These are phyloP conservation scores for Lepiota venenata DNA, from an alignment of 768 basidiomycete genomes.

Conservation along the genomic window DNA sequence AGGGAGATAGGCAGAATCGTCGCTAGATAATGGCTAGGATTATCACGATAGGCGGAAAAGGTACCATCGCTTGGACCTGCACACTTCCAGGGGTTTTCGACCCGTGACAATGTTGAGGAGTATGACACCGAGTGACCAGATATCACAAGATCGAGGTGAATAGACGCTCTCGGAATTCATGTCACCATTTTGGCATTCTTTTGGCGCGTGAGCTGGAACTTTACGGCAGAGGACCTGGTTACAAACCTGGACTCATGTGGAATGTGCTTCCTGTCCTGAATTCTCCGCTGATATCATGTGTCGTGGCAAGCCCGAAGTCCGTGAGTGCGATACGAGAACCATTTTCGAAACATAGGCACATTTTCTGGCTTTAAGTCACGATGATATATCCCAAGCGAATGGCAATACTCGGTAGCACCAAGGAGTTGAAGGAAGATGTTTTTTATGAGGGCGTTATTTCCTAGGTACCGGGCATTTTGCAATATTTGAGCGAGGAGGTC, in stretches of 20 bases:
- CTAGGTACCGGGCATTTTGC: constrained; percentile 73
- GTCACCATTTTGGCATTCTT: constrained; percentile 86
- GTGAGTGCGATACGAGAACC: constrained; percentile 82
- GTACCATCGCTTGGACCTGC: constrained; percentile 81
- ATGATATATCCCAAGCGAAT: constrained; percentile 89
- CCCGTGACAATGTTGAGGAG: constrained; percentile 94
- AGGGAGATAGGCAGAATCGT: constrained; percentile 79
- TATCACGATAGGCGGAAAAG: constrained; percentile 82
- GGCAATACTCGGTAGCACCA: constrained; percentile 92
- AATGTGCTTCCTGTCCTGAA: constrained; percentile 97
- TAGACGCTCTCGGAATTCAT: constrained; percentile 65
- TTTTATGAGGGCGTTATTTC: constrained; percentile 81
- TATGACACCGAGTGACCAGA: constrained; percentile 96
- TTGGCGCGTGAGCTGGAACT: neutral
- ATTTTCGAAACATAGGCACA: constrained; percentile 77
- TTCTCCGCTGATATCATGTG: constrained; percentile 80
- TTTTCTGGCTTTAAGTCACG: constrained; percentile 98
- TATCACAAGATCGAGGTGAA: constrained; percentile 85
- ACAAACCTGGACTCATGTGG: constrained; percentile 92
- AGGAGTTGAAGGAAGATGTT: constrained; percentile 91
- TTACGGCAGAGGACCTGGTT: neutral
- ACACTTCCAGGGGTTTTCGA: constrained; percentile 94
- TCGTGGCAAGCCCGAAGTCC: constrained; percentile 94
- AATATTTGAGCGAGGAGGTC: constrained; percentile 93
- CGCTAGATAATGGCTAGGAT: constrained; percentile 78